Evolutionary conservation across 495 filamentous ascomycete species (phyloP), one percentile per base, ranked within the genome.

Genomic region (Hyaloscypha finlandica): DNA sequence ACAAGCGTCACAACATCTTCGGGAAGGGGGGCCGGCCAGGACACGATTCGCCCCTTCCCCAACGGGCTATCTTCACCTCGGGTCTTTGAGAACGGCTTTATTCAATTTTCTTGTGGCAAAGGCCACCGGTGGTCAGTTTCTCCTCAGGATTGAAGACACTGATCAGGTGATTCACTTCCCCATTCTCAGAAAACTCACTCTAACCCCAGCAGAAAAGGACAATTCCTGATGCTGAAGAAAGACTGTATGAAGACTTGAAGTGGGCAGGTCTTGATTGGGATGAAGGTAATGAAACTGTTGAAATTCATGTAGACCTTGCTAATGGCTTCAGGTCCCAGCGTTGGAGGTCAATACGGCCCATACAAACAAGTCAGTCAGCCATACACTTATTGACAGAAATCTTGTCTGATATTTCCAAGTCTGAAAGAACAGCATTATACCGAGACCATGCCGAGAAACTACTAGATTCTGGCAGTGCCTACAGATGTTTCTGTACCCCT

Each of bases 1-100:
- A 8, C 42, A 35, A 48, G 62, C 71, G 22, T 56, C 68, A 6
- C 30, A 37, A 12, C 19, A 65, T 58, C 79, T 87, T 33, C 90
- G 90, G 57, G 76, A 82, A 8, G 74, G 70, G 0, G 71, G 70
- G 1, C 93, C 95, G 54, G 93, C 91, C 32, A 84, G 95, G 65
- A 97, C 95, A 30, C 89, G 95, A 55, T 99, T 99, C 78, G 95
- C 95, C 2, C 95, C 95, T 19, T 97, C 94, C 3, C 95, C 95
- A 3, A 99, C 95, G 8, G 95, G 95, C 20, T 92, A 92, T 76
- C 82, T 98, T 20, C 95, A 99, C 78, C 84, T 99, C 39, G 95
- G 95, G 37, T 95, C 92, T 11, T 76, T 99, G 59, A 83, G 95
- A 66, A 99, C 95, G 2, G 96, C 96, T 0, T 76, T 99, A 22